Conservation (phyloP, 2,329 filamentous ascomycete species). For the Colletotrichum melonis region DNA sequence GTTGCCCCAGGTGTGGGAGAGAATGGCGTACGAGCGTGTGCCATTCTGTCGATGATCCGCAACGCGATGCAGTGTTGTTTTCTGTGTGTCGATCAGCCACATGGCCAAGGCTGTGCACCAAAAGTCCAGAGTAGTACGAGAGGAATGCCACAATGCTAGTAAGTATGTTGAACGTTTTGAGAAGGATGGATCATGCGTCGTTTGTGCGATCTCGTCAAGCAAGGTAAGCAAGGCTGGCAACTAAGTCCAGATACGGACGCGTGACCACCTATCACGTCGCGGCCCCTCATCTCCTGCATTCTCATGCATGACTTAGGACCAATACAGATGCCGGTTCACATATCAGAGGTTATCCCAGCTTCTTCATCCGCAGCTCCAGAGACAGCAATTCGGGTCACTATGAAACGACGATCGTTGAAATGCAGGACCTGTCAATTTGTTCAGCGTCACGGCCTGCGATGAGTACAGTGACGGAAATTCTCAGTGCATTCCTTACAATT, state of each 20-base stretch:
- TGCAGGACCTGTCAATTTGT: conserved; percentile 21
- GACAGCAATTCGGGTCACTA: neutral
- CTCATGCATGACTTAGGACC: neutral
- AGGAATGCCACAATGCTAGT: neutral
- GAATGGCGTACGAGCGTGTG: neutral
- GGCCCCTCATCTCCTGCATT: neutral
- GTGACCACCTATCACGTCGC: neutral
- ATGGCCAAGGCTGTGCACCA: neutral
- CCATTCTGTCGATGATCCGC: neutral
- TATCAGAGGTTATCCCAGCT: neutral
- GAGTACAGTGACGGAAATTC: conserved; percentile 31
- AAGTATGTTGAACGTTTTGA: neutral
- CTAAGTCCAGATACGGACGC: neutral
- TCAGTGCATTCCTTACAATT: conserved; percentile 31
- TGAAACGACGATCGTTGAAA: neutral
- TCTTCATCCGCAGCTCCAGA: neutral
- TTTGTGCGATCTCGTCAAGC: neutral
- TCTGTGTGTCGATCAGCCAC: neutral
- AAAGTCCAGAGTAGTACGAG: neutral
- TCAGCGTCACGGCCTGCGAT: conserved; percentile 30
- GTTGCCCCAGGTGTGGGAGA: neutral
- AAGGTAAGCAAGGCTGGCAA: neutral
- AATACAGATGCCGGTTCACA: neutral
- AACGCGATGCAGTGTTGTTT: neutral
- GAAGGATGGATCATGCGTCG: too few relatives aligned